Percentiles rank a stretch among this genome's conserved stretches.
These are phyloP conservation scores for Inosperma sp. DNA, from an alignment of 768 basidiomycete genomes.

Conservation along the genomic window DNA sequence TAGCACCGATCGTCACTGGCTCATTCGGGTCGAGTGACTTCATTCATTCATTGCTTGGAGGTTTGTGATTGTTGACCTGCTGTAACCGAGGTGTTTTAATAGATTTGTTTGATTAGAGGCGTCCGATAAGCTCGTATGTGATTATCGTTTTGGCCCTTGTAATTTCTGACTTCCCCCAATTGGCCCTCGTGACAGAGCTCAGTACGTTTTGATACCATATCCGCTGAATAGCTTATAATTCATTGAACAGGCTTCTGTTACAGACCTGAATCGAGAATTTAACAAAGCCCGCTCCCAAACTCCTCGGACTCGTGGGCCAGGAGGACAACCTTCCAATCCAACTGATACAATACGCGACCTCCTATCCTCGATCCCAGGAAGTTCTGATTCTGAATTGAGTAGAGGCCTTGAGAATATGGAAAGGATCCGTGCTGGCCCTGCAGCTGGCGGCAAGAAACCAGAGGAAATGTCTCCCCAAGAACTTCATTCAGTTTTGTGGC, in stretches of 20 bases:
- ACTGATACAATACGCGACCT: slow-evolving; percentile 54
- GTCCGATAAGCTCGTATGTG: slow-evolving; percentile 52
- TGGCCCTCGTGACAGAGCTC: slow-evolving; percentile 26
- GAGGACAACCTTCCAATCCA: slow-evolving; percentile 32
- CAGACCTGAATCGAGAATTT: slow-evolving; percentile 78
- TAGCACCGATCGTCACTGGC: slow-evolving; percentile 81
- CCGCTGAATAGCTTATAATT: not conserved
- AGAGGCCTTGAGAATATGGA: slow-evolving; percentile 74
- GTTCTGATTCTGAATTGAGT: slow-evolving; percentile 55
- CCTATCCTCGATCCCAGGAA: slow-evolving; percentile 59
- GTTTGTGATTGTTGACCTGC: slow-evolving; percentile 36
- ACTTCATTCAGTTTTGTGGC: slow-evolving; percentile 77
- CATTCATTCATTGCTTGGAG: slow-evolving; percentile 67
- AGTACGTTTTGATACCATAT: slow-evolving; percentile 7
- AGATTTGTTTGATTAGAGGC: slow-evolving; percentile 37
- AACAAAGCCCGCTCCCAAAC: slow-evolving; percentile 61
- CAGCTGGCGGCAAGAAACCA: slow-evolving; percentile 63
- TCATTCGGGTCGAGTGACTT: slow-evolving; percentile 80
- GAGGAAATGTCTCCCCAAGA: slow-evolving; percentile 88
- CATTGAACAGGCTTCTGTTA: slow-evolving; percentile 64
- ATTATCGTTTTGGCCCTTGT: not conserved
- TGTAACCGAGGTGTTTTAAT: not conserved
- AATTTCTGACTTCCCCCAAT: not conserved
- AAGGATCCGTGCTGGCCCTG: slow-evolving; percentile 55
- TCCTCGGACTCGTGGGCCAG: slow-evolving; percentile 30